These are phyloP conservation scores for Umbilicus rupestris DNA, from an alignment of 164 flowering plant species.

Conservation along the genomic window DNA sequence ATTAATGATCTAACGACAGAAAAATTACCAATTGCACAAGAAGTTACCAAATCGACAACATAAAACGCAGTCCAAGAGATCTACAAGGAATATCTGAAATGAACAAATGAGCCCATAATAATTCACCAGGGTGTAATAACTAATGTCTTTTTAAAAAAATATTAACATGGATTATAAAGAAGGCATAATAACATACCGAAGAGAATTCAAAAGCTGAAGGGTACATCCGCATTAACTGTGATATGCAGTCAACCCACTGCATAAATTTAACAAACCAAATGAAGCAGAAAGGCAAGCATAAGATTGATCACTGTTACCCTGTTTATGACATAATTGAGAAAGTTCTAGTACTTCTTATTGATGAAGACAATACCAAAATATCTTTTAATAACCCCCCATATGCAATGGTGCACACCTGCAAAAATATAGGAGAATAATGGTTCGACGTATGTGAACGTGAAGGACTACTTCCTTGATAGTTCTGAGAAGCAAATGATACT, in stretches of 20 bases:
- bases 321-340: too few relatives aligned
- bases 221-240: conserved; percentile 88
- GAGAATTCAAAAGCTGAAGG: conserved; percentile 97
- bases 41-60: conserved; percentile 98
- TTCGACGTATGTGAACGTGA: conserved; percentile 56
- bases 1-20: not conserved
- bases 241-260: conserved; percentile 98
- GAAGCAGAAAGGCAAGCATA: not conserved
- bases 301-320: too few relatives aligned
- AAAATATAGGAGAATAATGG: conserved; percentile 81
- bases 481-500: conserved; percentile 44
- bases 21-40: conserved; percentile 75
- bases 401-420: conserved; percentile 52
- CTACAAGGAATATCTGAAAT: conserved; percentile 75
- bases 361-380: too few relatives aligned
- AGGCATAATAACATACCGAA: conserved; percentile 39
- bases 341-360: too few relatives aligned
- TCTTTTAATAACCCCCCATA: too few relatives aligned
- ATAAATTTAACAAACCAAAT: conserved; percentile 2
- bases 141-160: not conserved
- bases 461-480: conserved; percentile 24
- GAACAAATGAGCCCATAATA: conserved; percentile 13
- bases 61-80: conserved; percentile 73
- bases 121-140: not conserved
- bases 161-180: not conserved